Percentiles rank a stretch among this genome's conserved stretches.
Evolutionary conservation across 345 rosid genomes (phyloP).

Genomic region (Murraya koenigii): DNA sequence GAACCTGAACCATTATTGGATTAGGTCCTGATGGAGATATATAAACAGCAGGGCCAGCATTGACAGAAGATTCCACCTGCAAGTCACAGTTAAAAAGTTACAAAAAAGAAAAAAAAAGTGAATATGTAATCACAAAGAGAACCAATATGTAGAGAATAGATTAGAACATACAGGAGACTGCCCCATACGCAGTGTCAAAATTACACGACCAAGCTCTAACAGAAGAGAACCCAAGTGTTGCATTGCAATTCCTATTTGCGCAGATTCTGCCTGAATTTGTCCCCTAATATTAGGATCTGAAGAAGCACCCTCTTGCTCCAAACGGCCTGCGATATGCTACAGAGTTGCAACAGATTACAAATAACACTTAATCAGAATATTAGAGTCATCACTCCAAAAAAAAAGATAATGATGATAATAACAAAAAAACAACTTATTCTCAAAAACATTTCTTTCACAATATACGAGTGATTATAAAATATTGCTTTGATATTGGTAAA

Average conservation of each 20-base stretch:
- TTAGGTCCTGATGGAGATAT: slow-evolving; percentile 88
- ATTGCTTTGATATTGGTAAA: background rate
- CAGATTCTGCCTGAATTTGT: slow-evolving; percentile 76
- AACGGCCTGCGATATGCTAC: slow-evolving; percentile 82
- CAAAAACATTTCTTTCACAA: background rate
- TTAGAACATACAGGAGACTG: slow-evolving; percentile 60
- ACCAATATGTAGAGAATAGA: background rate
- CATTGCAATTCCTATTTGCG: slow-evolving; percentile 69
- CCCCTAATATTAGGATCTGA: slow-evolving; percentile 54
- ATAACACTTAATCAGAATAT: slow-evolving; percentile 43
- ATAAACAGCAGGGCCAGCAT: slow-evolving; percentile 95
- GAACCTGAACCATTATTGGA: slow-evolving; percentile 96
- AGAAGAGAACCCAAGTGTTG: slow-evolving; percentile 88
- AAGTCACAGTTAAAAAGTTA: background rate
- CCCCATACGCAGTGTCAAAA: slow-evolving; percentile 78
- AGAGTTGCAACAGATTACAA: slow-evolving; percentile 52
- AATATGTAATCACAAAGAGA: background rate
- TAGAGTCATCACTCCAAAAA: background rate
- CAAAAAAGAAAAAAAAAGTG: slow-evolving; percentile 3
- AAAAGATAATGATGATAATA: too few species aligned
- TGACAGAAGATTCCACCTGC: slow-evolving; percentile 69
- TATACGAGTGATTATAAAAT: background rate
- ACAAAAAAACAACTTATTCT: background rate
- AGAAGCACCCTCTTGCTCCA: slow-evolving; percentile 78
- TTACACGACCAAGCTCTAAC: slow-evolving; percentile 92